Base-by-base conservation (phyloP, 116 monocot species). In the Zostera marina region DNA sequence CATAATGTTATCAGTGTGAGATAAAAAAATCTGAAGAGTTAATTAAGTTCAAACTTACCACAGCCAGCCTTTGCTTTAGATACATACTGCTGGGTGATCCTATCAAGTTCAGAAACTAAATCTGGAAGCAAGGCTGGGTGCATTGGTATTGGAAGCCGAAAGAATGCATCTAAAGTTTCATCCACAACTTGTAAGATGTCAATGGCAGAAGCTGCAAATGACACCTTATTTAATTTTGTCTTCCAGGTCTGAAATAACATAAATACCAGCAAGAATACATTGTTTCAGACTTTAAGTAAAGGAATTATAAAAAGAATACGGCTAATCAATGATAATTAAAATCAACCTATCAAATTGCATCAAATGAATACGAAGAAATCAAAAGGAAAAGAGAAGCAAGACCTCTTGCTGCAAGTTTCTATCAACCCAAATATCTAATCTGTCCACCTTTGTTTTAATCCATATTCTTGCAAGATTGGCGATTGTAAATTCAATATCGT, bases 351-450 rank as follows among this genome's bases (percentile, higher is more conserved):
- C 32, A 32, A 32, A 32, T 32, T 32, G 32, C 16, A 49, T 51
- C 20, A 59, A 20, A 59, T 20, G 40, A 19, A 42, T 7, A 42
- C 10, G 22, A 59, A 42, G 59, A 59, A 59, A 43, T 59, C 42
- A 42, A 2, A 42, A 25, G 51, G 22, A 47, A 15, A 6, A 48
- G 51, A 52, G 54, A 12, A 53, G 64, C 60, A 32, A 32, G 32
- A 92, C 98, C 89, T 90, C 98, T 75, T 90, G 90, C 52, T 79
- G 83, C 63, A 83, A 65, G 62, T 70, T 90, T 73, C 79, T 79
- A 58, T 98, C 90, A 65, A 86, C 74, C 90, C 80, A 90, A 49
- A 81, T 83, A 49, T 71, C 86, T 42, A 98, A 60, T 45, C 67
- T 67, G 64, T 81, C 91, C 17, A 83, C 74, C 68, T 83, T 85